These are phyloP conservation scores for Penicillium frequentans DNA, from an alignment of 2,329 filamentous ascomycete genomes.

Conservation along the genomic window DNA sequence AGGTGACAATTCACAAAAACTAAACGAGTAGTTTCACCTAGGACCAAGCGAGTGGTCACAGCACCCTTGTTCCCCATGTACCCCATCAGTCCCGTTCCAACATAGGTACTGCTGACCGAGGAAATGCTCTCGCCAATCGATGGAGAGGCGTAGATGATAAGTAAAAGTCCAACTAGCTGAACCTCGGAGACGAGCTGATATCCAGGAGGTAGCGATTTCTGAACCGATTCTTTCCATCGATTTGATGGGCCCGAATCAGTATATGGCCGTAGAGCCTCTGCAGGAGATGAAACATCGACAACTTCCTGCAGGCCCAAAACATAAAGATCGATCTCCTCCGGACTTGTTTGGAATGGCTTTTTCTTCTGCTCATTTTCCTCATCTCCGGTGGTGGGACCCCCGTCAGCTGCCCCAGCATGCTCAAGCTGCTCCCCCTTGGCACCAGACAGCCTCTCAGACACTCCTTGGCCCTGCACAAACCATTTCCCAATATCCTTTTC, in stretches of 20 bases:
- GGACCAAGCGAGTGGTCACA: conserved; percentile 73
- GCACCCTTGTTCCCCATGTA: conserved; percentile 97
- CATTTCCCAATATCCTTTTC: conserved; percentile 85
- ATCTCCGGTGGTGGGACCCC: conserved; percentile 6
- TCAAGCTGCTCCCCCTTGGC: conserved; percentile 32
- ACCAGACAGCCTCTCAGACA: conserved; percentile 63
- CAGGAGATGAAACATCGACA: conserved; percentile 76
- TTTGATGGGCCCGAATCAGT: conserved; percentile 69
- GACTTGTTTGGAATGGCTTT: conserved; percentile 37
- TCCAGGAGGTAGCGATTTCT: conserved; percentile 70
- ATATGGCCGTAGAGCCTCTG: conserved; percentile 75
- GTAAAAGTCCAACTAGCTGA: conserved; percentile 80
- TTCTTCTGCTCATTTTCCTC: conserved; percentile 49
- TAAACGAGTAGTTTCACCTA: conserved; percentile 86
- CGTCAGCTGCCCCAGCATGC: conserved; percentile 21
- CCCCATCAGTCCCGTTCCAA: conserved; percentile 87
- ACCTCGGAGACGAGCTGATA: conserved; percentile 77
- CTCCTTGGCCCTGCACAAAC: conserved; percentile 77
- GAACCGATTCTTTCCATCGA: conserved; percentile 78
- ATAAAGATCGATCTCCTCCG: conserved; percentile 79
- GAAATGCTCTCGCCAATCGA: conserved; percentile 72
- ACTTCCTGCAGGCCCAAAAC: conserved; percentile 90
- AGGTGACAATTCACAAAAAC: conserved; percentile 92
- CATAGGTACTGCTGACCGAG: conserved; percentile 76
- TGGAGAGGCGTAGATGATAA: conserved; percentile 83